Evolutionary conservation across 257 asterid genomes (phyloP).

Genomic region (Fraxinus quadrangulata): DNA sequence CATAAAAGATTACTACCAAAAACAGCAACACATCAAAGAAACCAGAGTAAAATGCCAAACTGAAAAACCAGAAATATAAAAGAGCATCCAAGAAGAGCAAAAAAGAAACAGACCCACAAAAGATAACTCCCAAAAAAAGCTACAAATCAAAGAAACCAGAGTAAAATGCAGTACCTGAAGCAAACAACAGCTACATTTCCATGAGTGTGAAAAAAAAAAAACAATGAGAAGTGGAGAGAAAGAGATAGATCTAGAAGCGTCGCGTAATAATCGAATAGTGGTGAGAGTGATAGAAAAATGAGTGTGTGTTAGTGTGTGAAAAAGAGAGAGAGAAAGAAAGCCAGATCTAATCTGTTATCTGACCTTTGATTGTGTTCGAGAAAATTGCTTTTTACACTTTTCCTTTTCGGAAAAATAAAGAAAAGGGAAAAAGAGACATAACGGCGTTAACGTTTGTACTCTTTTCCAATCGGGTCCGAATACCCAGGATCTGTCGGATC

Average conservation of each 20-base stretch:
- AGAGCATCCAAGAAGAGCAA: neutral
- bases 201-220: neutral
- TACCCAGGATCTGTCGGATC: neutral
- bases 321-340: constrained; percentile 22
- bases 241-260: constrained; percentile 1
- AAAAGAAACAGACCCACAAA: neutral
- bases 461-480: constrained; percentile 10
- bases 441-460: constrained; percentile 40
- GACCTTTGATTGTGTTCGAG: constrained; percentile 37
- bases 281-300: constrained; percentile 6
- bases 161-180: constrained; percentile 12
- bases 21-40: neutral
- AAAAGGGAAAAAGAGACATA: constrained; percentile 29
- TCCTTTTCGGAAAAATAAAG: constrained; percentile 27
- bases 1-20: neutral
- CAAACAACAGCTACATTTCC: constrained; percentile 4
- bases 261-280: neutral
- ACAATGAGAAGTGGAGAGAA: neutral
- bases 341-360: constrained; percentile 17
- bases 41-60: constrained; percentile 18
- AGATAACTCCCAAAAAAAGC: neutral
- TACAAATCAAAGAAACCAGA: neutral
- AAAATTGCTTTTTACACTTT: constrained; percentile 38
- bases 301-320: constrained; percentile 29
- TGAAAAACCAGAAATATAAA: neutral